These are phyloP conservation scores for Eremothecium gossypii DNA, from an alignment of 1,139 yeast genomes.

Conservation along the genomic window DNA sequence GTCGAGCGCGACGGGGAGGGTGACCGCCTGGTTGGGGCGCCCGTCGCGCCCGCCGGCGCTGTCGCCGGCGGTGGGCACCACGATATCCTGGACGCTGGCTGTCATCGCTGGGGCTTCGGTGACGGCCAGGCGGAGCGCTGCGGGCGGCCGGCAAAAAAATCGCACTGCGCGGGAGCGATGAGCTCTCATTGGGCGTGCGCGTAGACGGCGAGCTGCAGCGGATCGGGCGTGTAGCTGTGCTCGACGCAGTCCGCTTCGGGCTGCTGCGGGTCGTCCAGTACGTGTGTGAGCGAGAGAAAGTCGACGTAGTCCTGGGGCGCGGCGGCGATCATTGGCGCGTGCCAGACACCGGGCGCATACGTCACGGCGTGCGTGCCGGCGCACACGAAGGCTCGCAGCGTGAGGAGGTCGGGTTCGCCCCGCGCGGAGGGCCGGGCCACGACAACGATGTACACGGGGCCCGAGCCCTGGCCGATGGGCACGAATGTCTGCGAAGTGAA, in stretches of 20 bases:
- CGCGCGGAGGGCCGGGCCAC: conserved; percentile 50
- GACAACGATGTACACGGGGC: conserved; percentile 62
- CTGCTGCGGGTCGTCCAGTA: conserved; percentile 47
- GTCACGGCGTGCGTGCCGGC: conserved; percentile 83
- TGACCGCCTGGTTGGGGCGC: conserved; percentile 13
- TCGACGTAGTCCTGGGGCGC: conserved; percentile 45
- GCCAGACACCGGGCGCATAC: conserved; percentile 71
- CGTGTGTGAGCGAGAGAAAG: conserved; percentile 79
- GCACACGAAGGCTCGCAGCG: conserved; percentile 61
- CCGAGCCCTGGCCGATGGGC: conserved; percentile 66
- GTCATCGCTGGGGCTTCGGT: too few relatives aligned
- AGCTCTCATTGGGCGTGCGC: not conserved
- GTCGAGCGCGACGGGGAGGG: conserved; percentile 19
- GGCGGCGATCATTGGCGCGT: conserved; percentile 86
- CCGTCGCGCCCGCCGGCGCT: conserved; percentile 4
- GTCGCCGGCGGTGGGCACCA: too few relatives aligned
- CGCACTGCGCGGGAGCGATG: too few relatives aligned
- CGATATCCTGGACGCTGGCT: too few relatives aligned
- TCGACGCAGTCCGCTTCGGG: conserved; percentile 79
- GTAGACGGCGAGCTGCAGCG: conserved; percentile 14
- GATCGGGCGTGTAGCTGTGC: conserved; percentile 39
- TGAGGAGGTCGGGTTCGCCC: conserved; percentile 49
- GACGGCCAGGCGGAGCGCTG: too few relatives aligned
- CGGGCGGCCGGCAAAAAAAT: too few relatives aligned
- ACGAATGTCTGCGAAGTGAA: conserved; percentile 82